Percentiles rank a stretch among this genome's conserved stretches.
Evolutionary conservation across 2,329 filamentous ascomycete species (phyloP).

Genomic region (Xylogone sp.): DNA sequence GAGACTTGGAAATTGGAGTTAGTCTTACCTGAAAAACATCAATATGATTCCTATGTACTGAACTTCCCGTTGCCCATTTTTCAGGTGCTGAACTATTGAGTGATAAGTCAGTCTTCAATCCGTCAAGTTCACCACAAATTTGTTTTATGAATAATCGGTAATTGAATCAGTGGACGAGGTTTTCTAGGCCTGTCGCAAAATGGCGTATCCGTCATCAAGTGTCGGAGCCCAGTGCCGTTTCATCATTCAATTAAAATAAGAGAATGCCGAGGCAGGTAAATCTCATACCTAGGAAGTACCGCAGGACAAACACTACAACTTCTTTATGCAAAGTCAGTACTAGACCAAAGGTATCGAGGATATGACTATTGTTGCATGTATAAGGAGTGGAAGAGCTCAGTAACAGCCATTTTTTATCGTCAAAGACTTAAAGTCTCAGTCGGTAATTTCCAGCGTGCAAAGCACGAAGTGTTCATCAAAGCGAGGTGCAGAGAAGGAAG

Average conservation of each 20-base stretch:
- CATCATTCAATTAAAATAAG: slow-evolving; percentile 55
- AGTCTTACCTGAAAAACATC: neutral
- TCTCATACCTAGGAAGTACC: neutral
- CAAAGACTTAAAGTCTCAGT: slow-evolving; percentile 70
- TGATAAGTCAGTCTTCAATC: neutral
- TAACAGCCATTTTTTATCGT: slow-evolving; percentile 83
- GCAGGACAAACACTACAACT: too few species aligned
- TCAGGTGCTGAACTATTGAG: neutral
- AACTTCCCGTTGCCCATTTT: too few species aligned
- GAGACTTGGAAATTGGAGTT: too few species aligned
- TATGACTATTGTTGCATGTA: too few species aligned
- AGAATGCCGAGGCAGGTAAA: neutral
- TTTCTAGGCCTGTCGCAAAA: slow-evolving; percentile 99
- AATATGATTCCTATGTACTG: too few species aligned
- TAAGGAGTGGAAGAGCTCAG: slow-evolving; percentile 50
- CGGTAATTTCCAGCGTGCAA: slow-evolving; percentile 89
- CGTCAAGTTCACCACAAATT: neutral
- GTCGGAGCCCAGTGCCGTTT: slow-evolving; percentile 98
- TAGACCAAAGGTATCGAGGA: too few species aligned
- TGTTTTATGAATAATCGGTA: slow-evolving; percentile 1
- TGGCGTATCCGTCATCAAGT: slow-evolving; percentile 69
- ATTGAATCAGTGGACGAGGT: slow-evolving; percentile 90
- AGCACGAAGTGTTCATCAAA: slow-evolving; percentile 32
- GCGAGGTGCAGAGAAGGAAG: slow-evolving; percentile 12
- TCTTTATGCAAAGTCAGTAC: too few species aligned